Evolutionary conservation across 257 asterid species (phyloP).

Genomic region (Cordia subcordata): DNA sequence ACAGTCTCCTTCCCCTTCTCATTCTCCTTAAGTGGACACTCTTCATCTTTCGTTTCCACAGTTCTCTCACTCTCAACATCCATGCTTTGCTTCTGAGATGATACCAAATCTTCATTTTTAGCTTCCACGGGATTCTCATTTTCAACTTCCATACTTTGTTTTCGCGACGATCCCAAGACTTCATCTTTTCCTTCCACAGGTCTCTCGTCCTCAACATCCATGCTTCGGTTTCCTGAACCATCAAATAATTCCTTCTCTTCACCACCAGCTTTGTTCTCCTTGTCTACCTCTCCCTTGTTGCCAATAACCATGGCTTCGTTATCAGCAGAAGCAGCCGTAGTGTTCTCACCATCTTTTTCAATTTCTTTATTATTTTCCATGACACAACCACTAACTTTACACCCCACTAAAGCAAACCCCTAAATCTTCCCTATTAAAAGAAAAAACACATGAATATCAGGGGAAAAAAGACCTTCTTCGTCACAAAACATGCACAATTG

Average conservation of each 20-base stretch:
- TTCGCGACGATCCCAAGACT: too few species aligned
- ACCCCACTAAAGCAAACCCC: neutral
- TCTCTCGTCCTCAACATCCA: too few species aligned
- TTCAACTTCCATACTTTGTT: slow-evolving; percentile 17
- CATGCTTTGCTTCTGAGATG: neutral
- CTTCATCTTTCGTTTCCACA: slow-evolving; percentile 9
- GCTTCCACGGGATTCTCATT: slow-evolving; percentile 1
- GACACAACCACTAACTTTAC: neutral
- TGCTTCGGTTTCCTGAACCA: slow-evolving; percentile 2
- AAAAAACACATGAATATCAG: too few species aligned
- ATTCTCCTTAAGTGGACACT: neutral
- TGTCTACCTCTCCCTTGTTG: too few species aligned
- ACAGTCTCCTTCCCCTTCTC: neutral
- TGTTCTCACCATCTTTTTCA: slow-evolving; percentile 8
- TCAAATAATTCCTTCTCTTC: slow-evolving; percentile 6
- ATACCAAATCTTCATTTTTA: slow-evolving; percentile 11
- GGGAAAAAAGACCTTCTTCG: neutral
- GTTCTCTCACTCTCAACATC: slow-evolving; percentile 12
- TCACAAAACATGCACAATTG: neutral
- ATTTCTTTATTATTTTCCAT: neutral
- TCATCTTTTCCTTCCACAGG: too few species aligned
- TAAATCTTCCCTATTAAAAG: neutral
- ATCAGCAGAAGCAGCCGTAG: slow-evolving; percentile 13
- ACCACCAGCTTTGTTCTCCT: too few species aligned
- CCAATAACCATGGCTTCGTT: slow-evolving; percentile 3